Percentiles rank a stretch among this genome's conserved stretches.
These are phyloP conservation scores for Quambalaria eucalypti DNA, from an alignment of 1,284 basidiomycete species.

Conservation along the genomic window DNA sequence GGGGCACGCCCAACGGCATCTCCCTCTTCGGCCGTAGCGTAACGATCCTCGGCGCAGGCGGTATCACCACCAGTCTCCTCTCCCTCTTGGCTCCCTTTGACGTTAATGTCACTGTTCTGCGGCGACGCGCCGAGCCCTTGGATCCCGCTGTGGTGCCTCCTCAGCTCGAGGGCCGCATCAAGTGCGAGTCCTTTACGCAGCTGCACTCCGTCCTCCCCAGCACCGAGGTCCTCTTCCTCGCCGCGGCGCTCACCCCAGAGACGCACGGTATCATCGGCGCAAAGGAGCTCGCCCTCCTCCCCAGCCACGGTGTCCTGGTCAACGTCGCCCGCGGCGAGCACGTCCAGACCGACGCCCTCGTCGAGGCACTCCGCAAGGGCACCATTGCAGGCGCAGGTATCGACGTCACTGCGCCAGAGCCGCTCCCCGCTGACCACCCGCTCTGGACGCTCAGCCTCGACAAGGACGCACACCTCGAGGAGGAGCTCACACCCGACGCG, in stretches of 20 bases:
- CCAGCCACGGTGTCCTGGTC: conserved; percentile 9
- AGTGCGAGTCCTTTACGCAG: conserved; percentile 2
- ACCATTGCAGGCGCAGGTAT: conserved; percentile 85
- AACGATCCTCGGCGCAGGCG: conserved; percentile 21
- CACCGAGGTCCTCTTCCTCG: conserved; percentile 16
- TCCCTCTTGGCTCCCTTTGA: conserved; percentile 12
- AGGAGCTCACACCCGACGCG: neutral
- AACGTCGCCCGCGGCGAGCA: conserved; percentile 53
- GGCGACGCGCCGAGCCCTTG: conserved; percentile 1
- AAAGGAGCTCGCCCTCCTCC: neutral
- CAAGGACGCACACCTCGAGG: neutral
- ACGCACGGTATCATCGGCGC: conserved; percentile 11
- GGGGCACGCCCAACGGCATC: conserved; percentile 7
- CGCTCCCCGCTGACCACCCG: conserved; percentile 42
- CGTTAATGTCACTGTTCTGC: conserved; percentile 9
- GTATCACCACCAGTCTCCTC: conserved; percentile 8
- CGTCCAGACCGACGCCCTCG: conserved; percentile 70
- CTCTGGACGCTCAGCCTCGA: conserved; percentile 5
- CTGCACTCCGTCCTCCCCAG: neutral
- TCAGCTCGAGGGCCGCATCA: neutral
- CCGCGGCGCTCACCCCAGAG: conserved; percentile 15
- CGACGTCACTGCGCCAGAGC: conserved; percentile 90
- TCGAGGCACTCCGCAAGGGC: conserved; percentile 62
- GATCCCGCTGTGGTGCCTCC: neutral
- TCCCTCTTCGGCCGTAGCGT: conserved; percentile 10